These are phyloP conservation scores for Arachis stenosperma DNA, from an alignment of 306 rosid species.

Conservation along the genomic window DNA sequence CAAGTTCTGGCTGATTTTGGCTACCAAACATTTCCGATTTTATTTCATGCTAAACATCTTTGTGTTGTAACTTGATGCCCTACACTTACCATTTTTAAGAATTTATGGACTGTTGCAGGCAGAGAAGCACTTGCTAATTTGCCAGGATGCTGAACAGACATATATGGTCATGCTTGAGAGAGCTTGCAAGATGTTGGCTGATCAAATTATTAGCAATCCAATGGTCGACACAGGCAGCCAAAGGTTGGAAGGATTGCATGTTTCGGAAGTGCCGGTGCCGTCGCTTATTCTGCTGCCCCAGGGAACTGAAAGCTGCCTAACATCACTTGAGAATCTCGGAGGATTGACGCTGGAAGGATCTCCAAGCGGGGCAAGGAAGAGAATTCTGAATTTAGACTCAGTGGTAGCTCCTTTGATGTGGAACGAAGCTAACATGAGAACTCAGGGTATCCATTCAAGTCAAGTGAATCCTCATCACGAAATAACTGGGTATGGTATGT, in stretches of 20 bases:
- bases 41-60: background rate
- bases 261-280: constrained; percentile 48
- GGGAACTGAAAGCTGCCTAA: constrained; percentile 84
- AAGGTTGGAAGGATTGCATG: constrained; percentile 55
- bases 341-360: constrained; percentile 77
- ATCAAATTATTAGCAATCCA: constrained; percentile 72
- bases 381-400: constrained; percentile 61
- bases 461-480: constrained; percentile 62
- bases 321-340: constrained; percentile 78
- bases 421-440: constrained; percentile 73
- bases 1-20: background rate
- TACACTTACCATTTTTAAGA: constrained; percentile 41
- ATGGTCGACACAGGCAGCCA: constrained; percentile 57
- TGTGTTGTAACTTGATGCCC: constrained; percentile 5
- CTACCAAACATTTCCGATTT: too few species aligned
- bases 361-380: constrained; percentile 60
- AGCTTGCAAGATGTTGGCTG: constrained; percentile 96
- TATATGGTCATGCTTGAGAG: constrained; percentile 94
- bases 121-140: constrained; percentile 94
- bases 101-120: constrained; percentile 60
- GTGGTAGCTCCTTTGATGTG: constrained; percentile 62
- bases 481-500: constrained; percentile 71
- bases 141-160: constrained; percentile 87
- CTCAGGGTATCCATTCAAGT: constrained; percentile 62
- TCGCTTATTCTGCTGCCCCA: constrained; percentile 54